phyloP scores from a whole-genome alignment of 371 early-diverging fungal genomes.

The Smittium mucronatum region DNA sequence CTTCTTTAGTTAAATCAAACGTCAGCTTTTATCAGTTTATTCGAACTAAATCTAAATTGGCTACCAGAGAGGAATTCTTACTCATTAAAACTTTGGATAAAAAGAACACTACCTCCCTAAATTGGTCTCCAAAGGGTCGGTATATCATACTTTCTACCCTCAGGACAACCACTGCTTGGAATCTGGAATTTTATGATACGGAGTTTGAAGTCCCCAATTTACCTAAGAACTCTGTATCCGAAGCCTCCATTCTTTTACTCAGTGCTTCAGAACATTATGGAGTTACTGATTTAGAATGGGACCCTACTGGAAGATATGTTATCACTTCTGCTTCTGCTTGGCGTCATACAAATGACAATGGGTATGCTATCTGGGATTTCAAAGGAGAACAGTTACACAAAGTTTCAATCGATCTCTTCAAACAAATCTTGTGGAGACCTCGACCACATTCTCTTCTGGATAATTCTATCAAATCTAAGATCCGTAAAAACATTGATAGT shows the following conservation, averaged over 20 bases:
- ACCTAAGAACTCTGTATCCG: constrained; percentile 36
- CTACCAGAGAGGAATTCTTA: constrained; percentile 47
- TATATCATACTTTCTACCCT: constrained; percentile 81
- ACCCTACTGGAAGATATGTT: constrained; percentile 93
- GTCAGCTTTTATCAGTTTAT: constrained; percentile 67
- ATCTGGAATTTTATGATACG: constrained; percentile 86
- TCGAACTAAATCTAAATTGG: constrained; percentile 35
- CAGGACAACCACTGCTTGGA: constrained; percentile 59
- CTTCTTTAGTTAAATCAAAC: constrained; percentile 49
- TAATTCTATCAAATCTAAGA: constrained; percentile 65
- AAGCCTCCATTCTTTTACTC: constrained; percentile 46
- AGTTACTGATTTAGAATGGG: constrained; percentile 93
- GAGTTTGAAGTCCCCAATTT: constrained; percentile 44
- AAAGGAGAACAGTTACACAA: constrained; percentile 68
- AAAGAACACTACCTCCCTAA: constrained; percentile 67
- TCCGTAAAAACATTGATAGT: constrained; percentile 80
- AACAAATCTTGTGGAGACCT: constrained; percentile 92
- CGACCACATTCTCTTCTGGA: constrained; percentile 74
- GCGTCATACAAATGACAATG: constrained; percentile 72
- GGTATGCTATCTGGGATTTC: constrained; percentile 86
- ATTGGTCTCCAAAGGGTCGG: constrained; percentile 95
- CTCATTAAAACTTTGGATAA: constrained; percentile 56
- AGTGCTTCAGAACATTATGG: constrained; percentile 78
- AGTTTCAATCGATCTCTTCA: constrained; percentile 66
- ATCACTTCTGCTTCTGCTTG: constrained; percentile 75